Percentiles rank a stretch among this genome's conserved stretches.
phyloP scores from a whole-genome alignment of 2,329 filamentous ascomycete species.

The Colletotrichum agaves region DNA sequence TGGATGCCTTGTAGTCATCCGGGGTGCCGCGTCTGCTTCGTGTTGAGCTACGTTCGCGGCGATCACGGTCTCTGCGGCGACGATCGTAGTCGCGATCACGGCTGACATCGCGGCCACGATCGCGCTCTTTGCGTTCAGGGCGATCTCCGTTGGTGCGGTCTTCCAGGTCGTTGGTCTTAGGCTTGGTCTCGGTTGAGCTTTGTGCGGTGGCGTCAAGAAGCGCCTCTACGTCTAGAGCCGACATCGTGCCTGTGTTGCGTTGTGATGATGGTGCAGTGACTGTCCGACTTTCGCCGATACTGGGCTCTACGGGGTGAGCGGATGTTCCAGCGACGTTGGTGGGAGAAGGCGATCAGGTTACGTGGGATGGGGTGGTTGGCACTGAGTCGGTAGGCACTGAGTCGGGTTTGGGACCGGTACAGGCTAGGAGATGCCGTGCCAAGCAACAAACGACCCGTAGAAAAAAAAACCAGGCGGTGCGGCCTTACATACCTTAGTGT shows the following conservation, averaged over 20 bases:
- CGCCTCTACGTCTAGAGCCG: conserved; percentile 81
- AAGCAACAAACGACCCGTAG: not conserved
- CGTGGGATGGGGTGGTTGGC: not conserved
- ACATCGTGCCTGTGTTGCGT: conserved; percentile 50
- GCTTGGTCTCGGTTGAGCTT: conserved; percentile 62
- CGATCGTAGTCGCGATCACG: conserved; percentile 60
- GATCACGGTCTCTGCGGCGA: conserved; percentile 60
- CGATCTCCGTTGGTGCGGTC: conserved; percentile 68
- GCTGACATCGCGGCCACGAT: conserved; percentile 59
- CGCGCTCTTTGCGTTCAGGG: conserved; percentile 57
- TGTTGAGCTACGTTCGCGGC: conserved; percentile 66
- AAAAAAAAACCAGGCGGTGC: not conserved
- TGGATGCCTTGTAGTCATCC: conserved; percentile 70
- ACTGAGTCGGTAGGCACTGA: conserved; percentile 9
- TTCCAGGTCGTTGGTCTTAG: conserved; percentile 59
- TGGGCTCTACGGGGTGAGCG: not conserved
- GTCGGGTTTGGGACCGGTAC: conserved; percentile 21
- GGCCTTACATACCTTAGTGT: not conserved
- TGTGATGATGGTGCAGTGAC: not conserved
- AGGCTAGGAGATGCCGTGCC: not conserved
- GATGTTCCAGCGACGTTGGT: not conserved
- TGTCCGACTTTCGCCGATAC: not conserved
- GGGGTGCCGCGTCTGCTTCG: conserved; percentile 60
- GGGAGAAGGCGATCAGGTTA: not conserved
- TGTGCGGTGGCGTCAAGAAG: conserved; percentile 87